phyloP scores from a whole-genome alignment of 2,329 filamentous ascomycete species.

The Colletotrichum filicis region DNA sequence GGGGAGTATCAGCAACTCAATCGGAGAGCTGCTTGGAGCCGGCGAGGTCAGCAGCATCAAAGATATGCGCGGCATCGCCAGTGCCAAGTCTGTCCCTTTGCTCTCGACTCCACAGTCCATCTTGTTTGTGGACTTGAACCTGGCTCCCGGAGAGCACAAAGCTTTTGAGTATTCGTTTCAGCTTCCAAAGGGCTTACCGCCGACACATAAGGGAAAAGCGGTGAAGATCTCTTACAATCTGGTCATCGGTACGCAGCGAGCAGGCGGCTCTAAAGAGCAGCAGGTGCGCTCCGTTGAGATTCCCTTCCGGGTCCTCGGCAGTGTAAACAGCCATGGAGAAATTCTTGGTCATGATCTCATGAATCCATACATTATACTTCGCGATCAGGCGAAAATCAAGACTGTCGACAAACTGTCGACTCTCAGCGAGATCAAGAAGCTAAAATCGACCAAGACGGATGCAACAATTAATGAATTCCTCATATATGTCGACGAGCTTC shows the following conservation, averaged over 20 bases:
- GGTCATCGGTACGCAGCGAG: slow-evolving; percentile 89
- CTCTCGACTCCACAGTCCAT: slow-evolving; percentile 97
- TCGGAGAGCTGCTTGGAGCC: slow-evolving; percentile 87
- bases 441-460: slow-evolving; percentile 33
- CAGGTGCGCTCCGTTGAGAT: slow-evolving; percentile 92
- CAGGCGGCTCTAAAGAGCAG: slow-evolving; percentile 80
- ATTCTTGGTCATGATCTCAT: slow-evolving; percentile 94
- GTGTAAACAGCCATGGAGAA: slow-evolving; percentile 89
- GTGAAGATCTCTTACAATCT: slow-evolving; percentile 95
- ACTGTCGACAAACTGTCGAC: slow-evolving; percentile 53
- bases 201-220: slow-evolving; percentile 88
- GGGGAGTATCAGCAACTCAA: slow-evolving; percentile 86
- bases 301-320: slow-evolving; percentile 92
- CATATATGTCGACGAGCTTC: slow-evolving; percentile 79
- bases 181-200: slow-evolving; percentile 88
- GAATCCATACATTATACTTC: slow-evolving; percentile 89
- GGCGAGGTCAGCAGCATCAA: slow-evolving; percentile 92
- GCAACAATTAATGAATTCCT: slow-evolving; percentile 72
- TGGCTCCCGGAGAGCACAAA: slow-evolving; percentile 88
- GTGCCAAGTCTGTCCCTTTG: slow-evolving; percentile 87
- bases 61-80: slow-evolving; percentile 91
- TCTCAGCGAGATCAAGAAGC: slow-evolving; percentile 33
- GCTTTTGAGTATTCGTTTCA: slow-evolving; percentile 89
- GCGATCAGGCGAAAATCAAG: slow-evolving; percentile 80
- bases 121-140: slow-evolving; percentile 90